Conservation (phyloP, 176 grass and related monocot species). For the Raddia guianensis region DNA sequence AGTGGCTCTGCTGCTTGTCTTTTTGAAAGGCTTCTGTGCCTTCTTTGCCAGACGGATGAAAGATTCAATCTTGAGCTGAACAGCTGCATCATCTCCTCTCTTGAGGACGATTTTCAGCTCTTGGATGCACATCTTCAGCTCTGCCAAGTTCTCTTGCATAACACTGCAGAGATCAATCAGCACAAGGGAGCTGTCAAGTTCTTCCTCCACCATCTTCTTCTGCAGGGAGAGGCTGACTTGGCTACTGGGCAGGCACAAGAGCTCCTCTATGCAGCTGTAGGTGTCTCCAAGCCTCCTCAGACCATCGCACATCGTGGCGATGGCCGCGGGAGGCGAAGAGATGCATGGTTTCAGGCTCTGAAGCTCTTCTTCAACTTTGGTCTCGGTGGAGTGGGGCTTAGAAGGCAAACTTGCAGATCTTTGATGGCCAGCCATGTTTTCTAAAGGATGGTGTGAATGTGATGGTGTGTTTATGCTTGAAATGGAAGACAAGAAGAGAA, state of each 20-base stretch:
- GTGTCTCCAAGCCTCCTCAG: constrained; percentile 31
- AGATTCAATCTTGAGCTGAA: constrained; percentile 33
- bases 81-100: constrained; percentile 18
- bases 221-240: constrained; percentile 41
- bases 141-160: constrained; percentile 32
- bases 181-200: constrained; percentile 45
- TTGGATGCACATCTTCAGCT: constrained; percentile 35
- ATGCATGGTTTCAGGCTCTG: constrained; percentile 15
- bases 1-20: constrained; percentile 16
- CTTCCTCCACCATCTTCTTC: constrained; percentile 39
- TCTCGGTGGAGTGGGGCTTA: constrained; percentile 1
- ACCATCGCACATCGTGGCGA: neutral
- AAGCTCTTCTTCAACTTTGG: constrained; percentile 47
- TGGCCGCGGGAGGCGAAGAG: constrained; percentile 17
- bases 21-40: constrained; percentile 46
- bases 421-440: constrained; percentile 53
- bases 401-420: constrained; percentile 55
- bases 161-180: constrained; percentile 46
- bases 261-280: constrained; percentile 39
- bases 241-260: constrained; percentile 49
- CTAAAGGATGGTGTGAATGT: neutral
- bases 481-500: constrained; percentile 8
- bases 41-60: constrained; percentile 32
- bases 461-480: constrained; percentile 12
- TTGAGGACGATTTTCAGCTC: constrained; percentile 41